phyloP scores from a whole-genome alignment of 257 asterid genomes.

The Cruciata laevipes region DNA sequence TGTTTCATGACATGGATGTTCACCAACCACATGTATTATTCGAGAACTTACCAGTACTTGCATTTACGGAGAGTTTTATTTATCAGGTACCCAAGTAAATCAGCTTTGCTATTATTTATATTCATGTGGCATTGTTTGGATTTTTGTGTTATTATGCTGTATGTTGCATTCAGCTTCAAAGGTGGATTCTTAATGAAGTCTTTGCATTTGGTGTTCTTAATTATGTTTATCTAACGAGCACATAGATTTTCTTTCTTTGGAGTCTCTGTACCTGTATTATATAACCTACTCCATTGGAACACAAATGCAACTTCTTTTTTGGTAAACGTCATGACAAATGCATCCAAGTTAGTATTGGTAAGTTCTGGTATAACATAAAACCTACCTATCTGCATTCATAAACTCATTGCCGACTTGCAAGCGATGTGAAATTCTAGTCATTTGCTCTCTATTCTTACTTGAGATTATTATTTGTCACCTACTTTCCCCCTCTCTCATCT shows the following conservation, averaged over 20 bases:
- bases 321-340: neutral
- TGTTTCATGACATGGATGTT: conserved; percentile 80
- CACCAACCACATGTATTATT: conserved; percentile 54
- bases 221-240: neutral
- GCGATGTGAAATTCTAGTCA: neutral
- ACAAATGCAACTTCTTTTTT: too few species aligned
- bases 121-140: neutral
- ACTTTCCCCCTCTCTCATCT: neutral
- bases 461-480: neutral
- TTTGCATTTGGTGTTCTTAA: neutral
- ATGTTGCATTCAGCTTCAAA: neutral
- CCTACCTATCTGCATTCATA: neutral
- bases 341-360: neutral
- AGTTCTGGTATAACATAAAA: neutral
- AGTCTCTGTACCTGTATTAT: neutral
- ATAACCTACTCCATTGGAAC: neutral
- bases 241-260: neutral
- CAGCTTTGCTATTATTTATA: neutral
- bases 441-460: neutral
- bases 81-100: conserved; percentile 57
- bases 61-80: conserved; percentile 83
- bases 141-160: neutral
- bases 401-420: neutral
- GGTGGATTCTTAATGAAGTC: neutral
- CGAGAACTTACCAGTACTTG: conserved; percentile 76